Conservation (phyloP, 768 basidiomycete species). For the Paxillus ammoniavirescens region DNA sequence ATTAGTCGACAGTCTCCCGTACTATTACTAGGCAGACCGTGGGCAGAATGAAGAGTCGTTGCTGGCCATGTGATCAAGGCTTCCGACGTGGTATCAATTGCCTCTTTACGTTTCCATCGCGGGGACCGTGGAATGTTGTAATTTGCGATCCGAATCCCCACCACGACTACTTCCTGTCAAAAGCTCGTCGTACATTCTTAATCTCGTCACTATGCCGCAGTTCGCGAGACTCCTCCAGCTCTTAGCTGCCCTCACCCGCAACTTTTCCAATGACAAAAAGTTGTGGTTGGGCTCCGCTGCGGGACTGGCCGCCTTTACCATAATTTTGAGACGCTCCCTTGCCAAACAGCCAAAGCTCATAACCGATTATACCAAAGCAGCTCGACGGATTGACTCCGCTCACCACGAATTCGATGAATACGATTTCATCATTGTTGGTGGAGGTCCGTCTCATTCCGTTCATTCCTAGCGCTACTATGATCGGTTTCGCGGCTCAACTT, state of each 20-base stretch:
- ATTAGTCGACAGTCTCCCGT: no score
- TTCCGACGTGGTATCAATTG: no score
- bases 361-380: slow-evolving; percentile 11
- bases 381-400: not conserved
- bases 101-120: no score
- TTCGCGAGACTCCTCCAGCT: not conserved
- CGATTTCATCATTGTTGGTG: slow-evolving; percentile 55
- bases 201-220: not conserved
- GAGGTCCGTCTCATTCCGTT: slow-evolving; percentile 35
- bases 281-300: slow-evolving; percentile 1
- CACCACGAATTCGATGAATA: slow-evolving; percentile 30
- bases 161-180: no score
- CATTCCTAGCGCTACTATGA: not conserved
- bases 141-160: no score
- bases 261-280: not conserved
- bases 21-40: no score
- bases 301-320: slow-evolving; percentile 4
- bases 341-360: slow-evolving; percentile 8
- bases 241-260: not conserved
- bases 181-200: no score
- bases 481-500: not conserved
- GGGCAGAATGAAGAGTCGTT: no score
- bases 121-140: no score
- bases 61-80: no score
- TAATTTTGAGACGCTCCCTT: slow-evolving; percentile 2